These are phyloP conservation scores for Acaromyces ingoldii DNA, from an alignment of 1,284 basidiomycete species.

Conservation along the genomic window DNA sequence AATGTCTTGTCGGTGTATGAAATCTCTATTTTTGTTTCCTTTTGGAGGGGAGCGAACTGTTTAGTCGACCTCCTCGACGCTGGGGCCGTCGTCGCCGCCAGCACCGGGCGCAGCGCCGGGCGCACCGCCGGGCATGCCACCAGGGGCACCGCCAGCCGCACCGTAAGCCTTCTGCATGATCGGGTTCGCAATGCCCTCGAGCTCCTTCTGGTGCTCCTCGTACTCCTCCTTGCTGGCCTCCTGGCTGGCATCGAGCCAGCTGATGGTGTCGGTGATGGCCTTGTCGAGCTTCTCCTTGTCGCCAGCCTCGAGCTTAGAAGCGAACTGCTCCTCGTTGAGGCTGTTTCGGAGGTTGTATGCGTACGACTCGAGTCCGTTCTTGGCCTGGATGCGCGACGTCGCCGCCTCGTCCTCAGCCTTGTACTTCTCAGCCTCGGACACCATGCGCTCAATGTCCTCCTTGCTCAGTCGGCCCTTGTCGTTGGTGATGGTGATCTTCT, in stretches of 20 bases:
- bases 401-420: conserved; percentile 62
- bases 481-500: conserved; percentile 90
- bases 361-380: conserved; percentile 80
- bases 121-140: conserved; percentile 53
- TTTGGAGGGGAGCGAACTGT: not conserved
- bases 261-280: conserved; percentile 78
- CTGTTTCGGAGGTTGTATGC: conserved; percentile 92
- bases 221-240: conserved; percentile 96
- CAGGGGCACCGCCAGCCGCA: conserved; percentile 57
- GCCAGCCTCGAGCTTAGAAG: conserved; percentile 74
- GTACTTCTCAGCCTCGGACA: conserved; percentile 64
- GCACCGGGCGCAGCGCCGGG: conserved; percentile 35
- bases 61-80: conserved; percentile 77
- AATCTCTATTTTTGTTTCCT: not conserved
- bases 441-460: conserved; percentile 98
- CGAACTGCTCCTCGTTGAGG: conserved; percentile 48
- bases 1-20: too few species aligned
- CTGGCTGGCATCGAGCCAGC: conserved; percentile 81
- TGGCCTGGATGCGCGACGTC: conserved; percentile 69
- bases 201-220: conserved; percentile 89
- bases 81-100: conserved; percentile 67
- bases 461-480: conserved; percentile 97
- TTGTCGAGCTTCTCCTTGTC: conserved; percentile 84
- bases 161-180: conserved; percentile 92
- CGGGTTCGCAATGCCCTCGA: conserved; percentile 83